Conservation (phyloP, 2,329 filamentous ascomycete species). For the Xylaria sp. region DNA sequence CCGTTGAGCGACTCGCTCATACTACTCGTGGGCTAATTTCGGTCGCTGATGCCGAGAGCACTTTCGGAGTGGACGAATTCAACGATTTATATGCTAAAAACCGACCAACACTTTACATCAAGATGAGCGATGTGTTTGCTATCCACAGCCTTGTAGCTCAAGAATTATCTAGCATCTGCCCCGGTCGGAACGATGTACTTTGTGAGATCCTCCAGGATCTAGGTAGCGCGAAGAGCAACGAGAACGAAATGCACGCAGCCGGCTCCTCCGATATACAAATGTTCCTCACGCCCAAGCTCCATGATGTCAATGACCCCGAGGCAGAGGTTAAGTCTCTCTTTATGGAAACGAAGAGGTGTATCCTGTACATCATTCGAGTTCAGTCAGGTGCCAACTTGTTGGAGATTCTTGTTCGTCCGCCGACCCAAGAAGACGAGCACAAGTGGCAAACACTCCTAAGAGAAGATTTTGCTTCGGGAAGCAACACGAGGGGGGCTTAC, state of each 20-base stretch:
- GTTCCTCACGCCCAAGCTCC: constrained; percentile 88
- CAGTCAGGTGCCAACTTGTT: constrained; percentile 93
- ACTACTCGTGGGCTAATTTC: constrained; percentile 83
- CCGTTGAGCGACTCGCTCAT: constrained; percentile 79
- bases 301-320: constrained; percentile 91
- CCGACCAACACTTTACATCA: constrained; percentile 98
- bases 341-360: constrained; percentile 97
- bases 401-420: constrained; percentile 92
- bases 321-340: constrained; percentile 91
- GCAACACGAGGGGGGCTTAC: constrained; percentile 82
- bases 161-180: constrained; percentile 81
- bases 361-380: constrained; percentile 96
- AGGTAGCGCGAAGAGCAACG: constrained; percentile 95
- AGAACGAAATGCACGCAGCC: constrained; percentile 88
- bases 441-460: constrained; percentile 84
- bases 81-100: constrained; percentile 97
- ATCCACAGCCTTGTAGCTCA: constrained; percentile 88
- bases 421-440: constrained; percentile 85
- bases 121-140: constrained; percentile 96
- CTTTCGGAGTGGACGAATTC: constrained; percentile 98
- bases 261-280: constrained; percentile 90
- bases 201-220: constrained; percentile 93
- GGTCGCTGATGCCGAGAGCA: constrained; percentile 85
- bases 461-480: constrained; percentile 80
- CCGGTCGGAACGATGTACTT: constrained; percentile 83